These are phyloP conservation scores for Aurantiochytrium sp. DNA, from an alignment of 108 stramenopile genomes.

Conservation along the genomic window DNA sequence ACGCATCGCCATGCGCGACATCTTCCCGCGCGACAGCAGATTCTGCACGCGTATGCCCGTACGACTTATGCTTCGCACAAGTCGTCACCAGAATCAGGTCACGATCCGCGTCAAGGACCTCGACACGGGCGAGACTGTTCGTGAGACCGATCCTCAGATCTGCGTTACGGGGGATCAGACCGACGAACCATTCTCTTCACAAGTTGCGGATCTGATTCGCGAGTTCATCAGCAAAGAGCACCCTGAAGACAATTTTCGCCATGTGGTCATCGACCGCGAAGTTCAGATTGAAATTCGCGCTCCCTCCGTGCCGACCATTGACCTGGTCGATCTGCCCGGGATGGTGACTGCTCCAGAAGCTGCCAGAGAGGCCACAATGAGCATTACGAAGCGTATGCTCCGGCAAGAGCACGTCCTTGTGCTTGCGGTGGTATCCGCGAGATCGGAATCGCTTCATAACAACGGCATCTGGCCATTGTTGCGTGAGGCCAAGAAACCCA, in stretches of 20 bases:
- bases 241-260: background rate
- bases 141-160: background rate
- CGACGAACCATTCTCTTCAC: background rate
- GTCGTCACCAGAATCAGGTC: background rate
- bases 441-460: background rate
- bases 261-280: background rate
- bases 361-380: background rate
- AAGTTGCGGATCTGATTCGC: background rate
- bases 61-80: background rate
- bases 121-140: background rate
- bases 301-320: background rate
- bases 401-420: background rate
- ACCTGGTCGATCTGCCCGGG: slow-evolving; percentile 6
- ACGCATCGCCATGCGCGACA: slow-evolving; percentile 7
- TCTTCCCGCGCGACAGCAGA: background rate
- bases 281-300: background rate
- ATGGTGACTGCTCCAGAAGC: background rate
- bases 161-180: background rate
- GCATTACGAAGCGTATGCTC: background rate
- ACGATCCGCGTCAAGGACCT: background rate
- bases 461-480: background rate
- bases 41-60: slow-evolving; percentile 2
- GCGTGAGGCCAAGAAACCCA: background rate
- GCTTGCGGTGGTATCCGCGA: background rate
- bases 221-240: background rate